Conservation (phyloP, 768 basidiomycete species). For the Udeniomyces megalosporus region DNA sequence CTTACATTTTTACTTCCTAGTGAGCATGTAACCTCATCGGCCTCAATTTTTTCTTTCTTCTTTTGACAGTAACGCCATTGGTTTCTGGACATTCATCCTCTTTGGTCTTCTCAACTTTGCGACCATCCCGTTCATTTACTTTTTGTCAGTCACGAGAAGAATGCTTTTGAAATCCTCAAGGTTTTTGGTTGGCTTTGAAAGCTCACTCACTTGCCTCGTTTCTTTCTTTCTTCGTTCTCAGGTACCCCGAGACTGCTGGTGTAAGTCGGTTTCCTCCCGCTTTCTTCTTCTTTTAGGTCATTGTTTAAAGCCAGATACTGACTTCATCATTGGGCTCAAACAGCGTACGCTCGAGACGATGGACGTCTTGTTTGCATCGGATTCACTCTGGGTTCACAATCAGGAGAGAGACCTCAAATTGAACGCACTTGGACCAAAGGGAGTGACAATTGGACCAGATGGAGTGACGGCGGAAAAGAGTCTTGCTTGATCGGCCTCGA, state of each 20-base stretch:
- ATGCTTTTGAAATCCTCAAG: no score
- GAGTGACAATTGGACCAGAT: no score
- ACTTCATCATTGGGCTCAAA: no score
- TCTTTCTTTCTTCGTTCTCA: neutral
- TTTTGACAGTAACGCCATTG: neutral
- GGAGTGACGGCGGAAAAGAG: no score
- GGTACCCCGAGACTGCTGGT: no score
- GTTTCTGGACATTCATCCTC: constrained; percentile 9
- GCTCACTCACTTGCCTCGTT: neutral
- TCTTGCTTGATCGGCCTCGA: no score
- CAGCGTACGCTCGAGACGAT: constrained; percentile 2
- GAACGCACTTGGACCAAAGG: no score
- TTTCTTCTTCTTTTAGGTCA: no score
- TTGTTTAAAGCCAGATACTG: no score
- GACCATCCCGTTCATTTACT: constrained; percentile 10
- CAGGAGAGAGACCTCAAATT: constrained; percentile 12
- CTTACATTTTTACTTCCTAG: constrained; percentile 16
- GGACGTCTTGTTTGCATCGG: constrained; percentile 7
- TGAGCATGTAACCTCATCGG: neutral
- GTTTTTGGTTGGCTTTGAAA: no score
- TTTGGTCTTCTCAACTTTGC: constrained; percentile 7
- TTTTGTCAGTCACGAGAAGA: no score
- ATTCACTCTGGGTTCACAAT: constrained; percentile 10
- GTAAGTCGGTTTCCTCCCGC: neutral
- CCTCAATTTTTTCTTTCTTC: neutral